Base-by-base conservation (phyloP, 306 rosid genomes). In the Cicer cuneatum region DNA sequence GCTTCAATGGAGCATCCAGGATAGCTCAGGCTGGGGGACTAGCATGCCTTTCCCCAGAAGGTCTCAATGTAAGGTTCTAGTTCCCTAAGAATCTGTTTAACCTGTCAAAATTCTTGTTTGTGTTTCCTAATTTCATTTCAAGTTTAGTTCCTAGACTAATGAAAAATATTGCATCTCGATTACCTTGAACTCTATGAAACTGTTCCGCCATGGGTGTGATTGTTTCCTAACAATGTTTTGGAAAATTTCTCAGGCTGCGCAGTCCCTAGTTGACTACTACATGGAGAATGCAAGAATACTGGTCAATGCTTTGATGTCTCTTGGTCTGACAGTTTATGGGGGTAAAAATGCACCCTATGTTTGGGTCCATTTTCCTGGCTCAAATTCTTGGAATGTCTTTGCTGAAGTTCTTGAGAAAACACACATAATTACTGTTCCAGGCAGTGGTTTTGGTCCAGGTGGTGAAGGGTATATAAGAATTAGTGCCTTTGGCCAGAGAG, bases 1-100 rank as follows among this genome's bases (percentile, higher is more conserved):
- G 97, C 75, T 93, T 93, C 76, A 93, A 91, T 45, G 98, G 97
- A 61, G 97, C 98, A 33, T 88, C 98, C 40, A 93, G 76, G 70
- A 83, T 93, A 33, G 81, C 89, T 74, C 98, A 93, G 74, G 92
- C 93, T n/a, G 96, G 98, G 29, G 98, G 97, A 10, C 71, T 93
- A 8, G 97, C 98, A 41, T 89, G 93, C 78, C 98, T 93, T 45
- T 86, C 98, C 52, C 47, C 74, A 13, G 85, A 86, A 62, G 96
- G 93, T 75, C 86, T 78, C 57, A 75, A 63, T 89, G 98, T 90
- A 48, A 54, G 38, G 58, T 71, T 72, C 10, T 37, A 52, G 38
- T 54, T 59, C 66, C 52, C 65, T 45, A 54, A 54, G 70, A 53
- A 54, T 7, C 35, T 70, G 13, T 75, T 37, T 38, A 54, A 19